Base-by-base conservation (phyloP, 345 rosid species). In the Hevea brasiliensis region DNA sequence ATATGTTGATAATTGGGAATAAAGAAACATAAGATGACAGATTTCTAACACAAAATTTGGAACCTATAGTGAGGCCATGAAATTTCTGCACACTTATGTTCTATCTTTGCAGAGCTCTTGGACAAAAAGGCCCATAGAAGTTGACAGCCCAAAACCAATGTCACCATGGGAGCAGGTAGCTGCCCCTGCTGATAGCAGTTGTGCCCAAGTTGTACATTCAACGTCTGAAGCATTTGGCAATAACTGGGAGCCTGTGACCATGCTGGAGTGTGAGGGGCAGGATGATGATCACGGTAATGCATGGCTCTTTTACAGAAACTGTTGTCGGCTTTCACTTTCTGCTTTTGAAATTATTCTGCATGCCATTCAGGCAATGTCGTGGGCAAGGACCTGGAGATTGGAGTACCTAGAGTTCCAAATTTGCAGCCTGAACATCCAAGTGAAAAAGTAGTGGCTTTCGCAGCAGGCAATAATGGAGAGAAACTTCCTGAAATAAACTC, bases 21-120 rank as follows among this genome's bases (percentile, higher is more conserved):
- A 32, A 32, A 32, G 37, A 32, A 32, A 32, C 4, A 32, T 4
- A 32, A 32, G 29, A 29, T 32, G 44, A 21, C 41, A 20, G 59
- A 35, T 51, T 18, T 32, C 27, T 24, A n/a, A 29, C 45, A 32
- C 4, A 44, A 14, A 65, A 17, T 9, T 10, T 7, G 53, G 50
- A 61, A n/a, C 40, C 50, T 41, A 6, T 47, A 59, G 21, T 27
- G 4, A 64, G 6, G 67, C 26, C 23, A 14, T 18, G 13, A 37
- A 55, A 70, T 45, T 35, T 68, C 72, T 54, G 75, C 47, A 59
- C 14, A 17, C 42, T 72, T 47, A 42, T 45, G 37, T 65, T 75
- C 60, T 77, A 24, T 55, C 18, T 68, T 71, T 74, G 68, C 77
- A 87, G 85, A 84, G 84, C 79, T 87, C 84, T 45, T 83, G 86